phyloP scores from a whole-genome alignment of 2,329 filamentous ascomycete species.

The Cercospora sp. region DNA sequence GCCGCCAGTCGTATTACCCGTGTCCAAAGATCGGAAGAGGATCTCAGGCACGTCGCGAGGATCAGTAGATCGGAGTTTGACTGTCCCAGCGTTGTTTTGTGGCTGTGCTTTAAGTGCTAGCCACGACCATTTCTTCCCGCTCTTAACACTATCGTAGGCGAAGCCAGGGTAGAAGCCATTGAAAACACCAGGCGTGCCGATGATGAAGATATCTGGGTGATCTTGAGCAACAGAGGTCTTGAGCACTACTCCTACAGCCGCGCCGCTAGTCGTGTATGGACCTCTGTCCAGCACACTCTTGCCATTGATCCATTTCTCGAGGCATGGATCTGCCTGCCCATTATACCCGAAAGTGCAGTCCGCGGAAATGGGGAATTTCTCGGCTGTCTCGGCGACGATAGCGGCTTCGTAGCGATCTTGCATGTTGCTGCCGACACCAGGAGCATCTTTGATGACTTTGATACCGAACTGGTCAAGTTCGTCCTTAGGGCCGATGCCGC shows the following conservation, averaged over 20 bases:
- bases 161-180: slow-evolving; percentile 59
- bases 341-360: slow-evolving; percentile 42
- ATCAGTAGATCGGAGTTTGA: slow-evolving; percentile 61
- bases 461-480: slow-evolving; percentile 60
- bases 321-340: slow-evolving; percentile 43
- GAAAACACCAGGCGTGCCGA: slow-evolving; percentile 58
- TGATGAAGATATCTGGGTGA: slow-evolving; percentile 56
- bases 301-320: slow-evolving; percentile 47
- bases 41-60: slow-evolving; percentile 66
- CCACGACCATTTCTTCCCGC: slow-evolving; percentile 52
- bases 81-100: slow-evolving; percentile 61
- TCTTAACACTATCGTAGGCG: slow-evolving; percentile 48
- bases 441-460: slow-evolving; percentile 55
- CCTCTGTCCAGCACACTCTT: slow-evolving; percentile 42
- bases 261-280: slow-evolving; percentile 53
- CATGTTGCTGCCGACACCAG: slow-evolving; percentile 65
- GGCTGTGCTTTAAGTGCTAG: slow-evolving; percentile 63
- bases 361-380: slow-evolving; percentile 43
- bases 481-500: slow-evolving; percentile 58
- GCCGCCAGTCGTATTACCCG: slow-evolving; percentile 45
- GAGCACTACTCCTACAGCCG: slow-evolving; percentile 52
- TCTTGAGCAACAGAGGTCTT: slow-evolving; percentile 42
- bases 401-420: slow-evolving; percentile 62
- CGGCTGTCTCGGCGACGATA: slow-evolving; percentile 50
- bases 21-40: slow-evolving; percentile 60